Evolutionary conservation across 352 stramenopile species (phyloP).

Genomic region (Globisporangium paroecandrum): DNA sequence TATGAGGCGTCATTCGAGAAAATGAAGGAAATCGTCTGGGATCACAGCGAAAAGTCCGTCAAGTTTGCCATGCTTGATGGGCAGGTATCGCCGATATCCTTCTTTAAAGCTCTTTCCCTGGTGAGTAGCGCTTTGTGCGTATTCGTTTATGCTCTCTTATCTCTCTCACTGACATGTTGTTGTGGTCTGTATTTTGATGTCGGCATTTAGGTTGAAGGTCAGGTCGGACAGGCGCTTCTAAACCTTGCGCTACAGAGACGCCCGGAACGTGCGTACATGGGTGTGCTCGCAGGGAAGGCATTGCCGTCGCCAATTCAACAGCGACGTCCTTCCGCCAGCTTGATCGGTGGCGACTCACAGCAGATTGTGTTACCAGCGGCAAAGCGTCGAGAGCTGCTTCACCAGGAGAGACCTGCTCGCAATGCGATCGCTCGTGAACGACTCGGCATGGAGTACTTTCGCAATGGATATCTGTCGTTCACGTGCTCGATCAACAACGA

Average conservation of each 20-base stretch:
- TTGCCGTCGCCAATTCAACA: constrained; percentile 68
- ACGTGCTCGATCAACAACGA: constrained; percentile 59
- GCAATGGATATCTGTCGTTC: constrained; percentile 45
- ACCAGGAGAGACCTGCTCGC: constrained; percentile 50
- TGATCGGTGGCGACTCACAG: constrained; percentile 1
- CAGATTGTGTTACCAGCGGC: constrained; percentile 26
- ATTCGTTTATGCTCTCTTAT: not conserved
- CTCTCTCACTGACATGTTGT: not conserved
- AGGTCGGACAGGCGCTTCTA: constrained; percentile 33
- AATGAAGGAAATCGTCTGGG: constrained; percentile 67
- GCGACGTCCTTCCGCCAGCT: constrained; percentile 30
- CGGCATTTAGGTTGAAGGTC: constrained; percentile 32
- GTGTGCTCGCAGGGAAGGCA: constrained; percentile 57
- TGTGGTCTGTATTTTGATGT: not conserved
- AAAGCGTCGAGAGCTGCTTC: constrained; percentile 47
- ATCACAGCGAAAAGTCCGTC: constrained; percentile 59
- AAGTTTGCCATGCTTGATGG: constrained; percentile 40
- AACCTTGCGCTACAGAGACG: constrained; percentile 22
- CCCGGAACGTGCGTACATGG: constrained; percentile 61
- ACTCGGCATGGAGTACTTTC: constrained; percentile 55
- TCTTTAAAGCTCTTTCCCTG: constrained; percentile 39
- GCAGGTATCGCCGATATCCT: constrained; percentile 29
- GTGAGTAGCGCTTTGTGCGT: constrained; percentile 3
- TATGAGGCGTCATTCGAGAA: constrained; percentile 35
- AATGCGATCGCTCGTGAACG: constrained; percentile 37